Evolutionary conservation across 2,329 filamentous ascomycete species (phyloP).

Genomic region (Aspergillus viridinutans): DNA sequence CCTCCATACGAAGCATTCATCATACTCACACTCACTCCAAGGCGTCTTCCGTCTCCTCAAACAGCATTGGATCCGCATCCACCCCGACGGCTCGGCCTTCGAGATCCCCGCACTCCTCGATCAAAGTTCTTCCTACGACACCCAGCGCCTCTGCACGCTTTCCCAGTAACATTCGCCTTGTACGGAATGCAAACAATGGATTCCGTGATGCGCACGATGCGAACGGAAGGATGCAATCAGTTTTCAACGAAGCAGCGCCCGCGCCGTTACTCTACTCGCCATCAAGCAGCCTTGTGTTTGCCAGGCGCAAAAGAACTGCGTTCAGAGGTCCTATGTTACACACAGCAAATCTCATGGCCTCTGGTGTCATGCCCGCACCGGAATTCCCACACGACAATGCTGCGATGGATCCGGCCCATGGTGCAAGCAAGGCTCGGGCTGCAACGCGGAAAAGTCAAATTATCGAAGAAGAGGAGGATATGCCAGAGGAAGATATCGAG

Average conservation of each 20-base stretch:
- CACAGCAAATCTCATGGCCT: constrained; percentile 32
- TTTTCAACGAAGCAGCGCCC: constrained; percentile 38
- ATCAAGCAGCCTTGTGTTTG: constrained; percentile 43
- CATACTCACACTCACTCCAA: constrained; percentile 89
- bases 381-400: constrained; percentile 28
- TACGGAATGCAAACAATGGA: constrained; percentile 50
- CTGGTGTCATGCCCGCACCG: constrained; percentile 32
- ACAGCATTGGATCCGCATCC: constrained; percentile 64
- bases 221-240: constrained; percentile 22
- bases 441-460: constrained; percentile 38
- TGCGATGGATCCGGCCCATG: constrained; percentile 14
- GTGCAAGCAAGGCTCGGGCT: constrained; percentile 19
- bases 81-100: constrained; percentile 63
- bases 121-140: constrained; percentile 92
- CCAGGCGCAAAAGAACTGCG: constrained; percentile 42
- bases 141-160: constrained; percentile 69
- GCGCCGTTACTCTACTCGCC: constrained; percentile 36
- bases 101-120: constrained; percentile 79
- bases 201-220: constrained; percentile 24
- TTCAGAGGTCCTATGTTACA: constrained; percentile 45
- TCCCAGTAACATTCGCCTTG: constrained; percentile 79
- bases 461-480: constrained; percentile 44
- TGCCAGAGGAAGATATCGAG: constrained; percentile 37
- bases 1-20: constrained; percentile 86
- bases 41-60: constrained; percentile 86